phyloP scores from a whole-genome alignment of 2,329 filamentous ascomycete species.

The Fusarium neocosmosporiellum region DNA sequence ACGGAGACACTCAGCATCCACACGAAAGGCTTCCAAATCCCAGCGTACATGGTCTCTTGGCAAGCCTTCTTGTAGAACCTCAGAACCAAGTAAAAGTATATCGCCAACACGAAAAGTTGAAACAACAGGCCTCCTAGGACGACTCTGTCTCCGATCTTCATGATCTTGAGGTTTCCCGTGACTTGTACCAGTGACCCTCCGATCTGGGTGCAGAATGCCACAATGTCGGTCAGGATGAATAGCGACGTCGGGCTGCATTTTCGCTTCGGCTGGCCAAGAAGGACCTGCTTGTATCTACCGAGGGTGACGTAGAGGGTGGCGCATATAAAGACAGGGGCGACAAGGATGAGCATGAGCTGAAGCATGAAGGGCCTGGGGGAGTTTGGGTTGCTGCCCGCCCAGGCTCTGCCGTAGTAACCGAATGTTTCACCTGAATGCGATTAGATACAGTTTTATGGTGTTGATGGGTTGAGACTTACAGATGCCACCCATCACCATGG shows the following conservation, averaged over 20 bases:
- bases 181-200: not conserved
- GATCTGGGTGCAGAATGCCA: not conserved
- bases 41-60: not conserved
- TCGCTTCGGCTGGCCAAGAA: not conserved
- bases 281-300: constrained; percentile 2
- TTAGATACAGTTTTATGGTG: not conserved
- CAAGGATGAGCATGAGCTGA: constrained; percentile 29
- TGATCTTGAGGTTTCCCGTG: not conserved
- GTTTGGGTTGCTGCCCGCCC: constrained; percentile 12
- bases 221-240: not conserved
- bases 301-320: constrained; percentile 18
- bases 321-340: constrained; percentile 17
- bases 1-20: not conserved
- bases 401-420: constrained; percentile 18
- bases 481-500: not conserved
- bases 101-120: not conserved
- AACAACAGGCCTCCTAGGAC: not conserved
- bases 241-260: not conserved
- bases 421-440: constrained; percentile 12
- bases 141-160: not conserved
- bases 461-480: not conserved
- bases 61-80: not conserved
- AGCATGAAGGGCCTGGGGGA: constrained; percentile 23
- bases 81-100: not conserved
- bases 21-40: constrained; percentile 3